Conservation (phyloP, 176 grass and related monocot genomes). For the bread wheat (Triticum aestivum) region DNA sequence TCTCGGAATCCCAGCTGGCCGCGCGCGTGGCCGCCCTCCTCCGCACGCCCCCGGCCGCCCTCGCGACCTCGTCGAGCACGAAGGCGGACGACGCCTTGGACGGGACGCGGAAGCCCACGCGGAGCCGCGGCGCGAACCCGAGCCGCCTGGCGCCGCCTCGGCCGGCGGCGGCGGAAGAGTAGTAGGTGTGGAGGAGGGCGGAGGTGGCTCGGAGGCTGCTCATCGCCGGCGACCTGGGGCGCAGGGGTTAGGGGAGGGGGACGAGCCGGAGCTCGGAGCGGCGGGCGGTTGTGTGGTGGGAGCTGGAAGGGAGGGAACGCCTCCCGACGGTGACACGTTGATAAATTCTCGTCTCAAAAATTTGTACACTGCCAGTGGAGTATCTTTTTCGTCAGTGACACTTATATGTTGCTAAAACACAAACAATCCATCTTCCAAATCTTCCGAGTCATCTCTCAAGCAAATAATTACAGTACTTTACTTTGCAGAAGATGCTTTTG, state of each 20-base stretch:
- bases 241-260: constrained; percentile 19
- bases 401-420: background rate
- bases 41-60: constrained; percentile 33
- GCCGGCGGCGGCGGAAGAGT: constrained; percentile 25
- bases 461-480: background rate
- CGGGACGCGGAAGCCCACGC: constrained; percentile 39
- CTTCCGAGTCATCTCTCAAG: background rate
- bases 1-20: constrained; percentile 86
- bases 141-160: constrained; percentile 24
- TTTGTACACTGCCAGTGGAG: background rate
- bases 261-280: constrained; percentile 7
- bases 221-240: constrained; percentile 47
- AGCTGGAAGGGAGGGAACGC: constrained; percentile 42
- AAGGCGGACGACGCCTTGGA: constrained; percentile 44
- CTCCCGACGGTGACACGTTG: constrained; percentile 51
- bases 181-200: constrained; percentile 55
- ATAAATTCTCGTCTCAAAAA: constrained; percentile 37
- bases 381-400: background rate
- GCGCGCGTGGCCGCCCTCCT: constrained; percentile 77
- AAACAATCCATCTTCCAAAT: background rate
- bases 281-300: constrained; percentile 41
- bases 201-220: constrained; percentile 61
- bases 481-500: background rate
- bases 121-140: constrained; percentile 14
- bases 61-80: constrained; percentile 63